Conservation (phyloP, 352 stramenopile genomes). For the Phytophthora constricta region DNA sequence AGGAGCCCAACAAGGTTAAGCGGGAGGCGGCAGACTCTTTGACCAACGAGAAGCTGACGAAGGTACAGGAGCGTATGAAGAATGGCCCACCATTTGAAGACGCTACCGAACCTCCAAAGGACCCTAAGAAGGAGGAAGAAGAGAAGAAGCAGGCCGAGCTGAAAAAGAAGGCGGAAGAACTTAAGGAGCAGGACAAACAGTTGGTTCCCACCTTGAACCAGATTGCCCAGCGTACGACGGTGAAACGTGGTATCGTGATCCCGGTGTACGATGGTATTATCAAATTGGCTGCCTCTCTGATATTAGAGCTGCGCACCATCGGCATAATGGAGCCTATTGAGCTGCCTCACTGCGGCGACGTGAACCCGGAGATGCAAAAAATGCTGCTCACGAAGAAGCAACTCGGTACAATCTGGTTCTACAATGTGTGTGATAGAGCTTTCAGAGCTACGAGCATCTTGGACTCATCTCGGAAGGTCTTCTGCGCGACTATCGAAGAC, state of each 20-base stretch:
- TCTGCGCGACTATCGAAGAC: constrained; percentile 46
- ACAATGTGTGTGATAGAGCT: constrained; percentile 35
- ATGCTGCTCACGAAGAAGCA: constrained; percentile 36
- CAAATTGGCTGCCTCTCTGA: constrained; percentile 49
- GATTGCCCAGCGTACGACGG: constrained; percentile 28
- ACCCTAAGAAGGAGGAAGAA: constrained; percentile 23
- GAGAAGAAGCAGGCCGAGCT: constrained; percentile 20
- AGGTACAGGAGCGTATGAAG: constrained; percentile 20
- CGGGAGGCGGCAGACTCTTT: constrained; percentile 31
- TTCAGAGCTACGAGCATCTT: constrained; percentile 21
- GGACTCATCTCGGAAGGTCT: constrained; percentile 40
- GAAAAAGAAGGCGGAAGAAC: constrained; percentile 22
- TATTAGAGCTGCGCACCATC: constrained; percentile 50
- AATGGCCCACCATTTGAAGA: constrained; percentile 23
- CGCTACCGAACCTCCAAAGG: constrained; percentile 23
- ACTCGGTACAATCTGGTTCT: constrained; percentile 36
- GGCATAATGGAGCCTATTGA: constrained; percentile 55
- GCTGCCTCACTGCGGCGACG: constrained; percentile 59
- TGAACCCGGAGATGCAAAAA: constrained; percentile 41
- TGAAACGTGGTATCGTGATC: constrained; percentile 57
- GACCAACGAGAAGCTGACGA: constrained; percentile 30
- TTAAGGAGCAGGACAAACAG: constrained; percentile 34
- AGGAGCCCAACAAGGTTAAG: constrained; percentile 14
- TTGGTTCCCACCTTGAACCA: constrained; percentile 41
- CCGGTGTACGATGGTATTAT: constrained; percentile 56